Conservation (phyloP, 495 filamentous ascomycete genomes). For the Aspergillus sclerotiicarbonarius region DNA sequence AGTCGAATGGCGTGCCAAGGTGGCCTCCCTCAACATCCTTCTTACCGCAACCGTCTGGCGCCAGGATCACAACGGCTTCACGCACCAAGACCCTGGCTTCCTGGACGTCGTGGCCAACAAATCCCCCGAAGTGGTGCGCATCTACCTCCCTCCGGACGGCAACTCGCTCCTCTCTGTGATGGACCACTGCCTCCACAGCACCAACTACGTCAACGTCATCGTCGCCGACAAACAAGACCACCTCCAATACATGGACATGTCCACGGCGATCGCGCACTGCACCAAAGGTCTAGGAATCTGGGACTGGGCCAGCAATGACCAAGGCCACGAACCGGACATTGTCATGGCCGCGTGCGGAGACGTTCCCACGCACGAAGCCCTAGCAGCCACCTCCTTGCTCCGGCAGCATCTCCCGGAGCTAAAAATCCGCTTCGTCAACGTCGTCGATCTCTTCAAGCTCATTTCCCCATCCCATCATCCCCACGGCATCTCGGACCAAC, state of each 20-base stretch:
- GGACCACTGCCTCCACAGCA: slow-evolving; percentile 66
- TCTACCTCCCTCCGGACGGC: slow-evolving; percentile 73
- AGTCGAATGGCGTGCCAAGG: slow-evolving; percentile 65
- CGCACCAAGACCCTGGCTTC: slow-evolving; percentile 76
- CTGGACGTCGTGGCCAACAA: slow-evolving; percentile 74
- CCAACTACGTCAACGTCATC: slow-evolving; percentile 75
- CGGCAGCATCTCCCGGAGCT: slow-evolving; percentile 61
- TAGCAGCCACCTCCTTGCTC: slow-evolving; percentile 65
- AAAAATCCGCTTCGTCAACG: slow-evolving; percentile 73
- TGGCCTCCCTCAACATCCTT: slow-evolving; percentile 71
- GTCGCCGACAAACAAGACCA: slow-evolving; percentile 76
- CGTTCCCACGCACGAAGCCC: slow-evolving; percentile 64
- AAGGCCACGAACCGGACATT: slow-evolving; percentile 61
- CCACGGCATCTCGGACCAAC: slow-evolving; percentile 60
- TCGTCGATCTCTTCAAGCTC: slow-evolving; percentile 72
- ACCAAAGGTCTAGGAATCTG: slow-evolving; percentile 64
- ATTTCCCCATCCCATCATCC: slow-evolving; percentile 63
- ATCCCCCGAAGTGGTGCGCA: slow-evolving; percentile 69
- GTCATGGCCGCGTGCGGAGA: slow-evolving; percentile 72
- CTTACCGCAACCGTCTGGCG: slow-evolving; percentile 73
- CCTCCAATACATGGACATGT: slow-evolving; percentile 67
- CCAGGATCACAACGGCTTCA: slow-evolving; percentile 79
- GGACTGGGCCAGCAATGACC: slow-evolving; percentile 58
- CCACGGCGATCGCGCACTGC: slow-evolving; percentile 65
- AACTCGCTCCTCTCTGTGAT: slow-evolving; percentile 68